Evolutionary conservation across 2,329 filamentous ascomycete genomes (phyloP), one percentile per base, ranked within the genome.

Genomic region (Colletotrichum liriopes): DNA sequence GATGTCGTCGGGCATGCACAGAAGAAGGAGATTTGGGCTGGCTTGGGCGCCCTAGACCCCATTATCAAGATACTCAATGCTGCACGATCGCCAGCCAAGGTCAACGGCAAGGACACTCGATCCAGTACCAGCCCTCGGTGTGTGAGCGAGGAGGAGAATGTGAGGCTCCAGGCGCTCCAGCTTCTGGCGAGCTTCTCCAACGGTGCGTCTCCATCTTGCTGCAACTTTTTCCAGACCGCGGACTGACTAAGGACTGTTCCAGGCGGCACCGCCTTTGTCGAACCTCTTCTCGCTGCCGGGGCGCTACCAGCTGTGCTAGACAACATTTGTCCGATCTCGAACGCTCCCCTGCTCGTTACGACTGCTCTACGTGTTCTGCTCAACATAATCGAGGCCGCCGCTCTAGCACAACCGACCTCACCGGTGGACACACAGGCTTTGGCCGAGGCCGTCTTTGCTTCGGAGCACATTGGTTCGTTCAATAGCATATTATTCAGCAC

Each of bases 1-100:
- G 93, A 96, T 74, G 89, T 97, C 59, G 91, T 98, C 72, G 96
- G 96, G 32, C 94, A 98, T 81, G 88, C 93, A 43, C 92, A 96
- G 81, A 92, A 92, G 81, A 99, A 99, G 83, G 93, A 96, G 82
- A 83, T 90, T 68, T 95, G 92, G 86, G 87, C 98, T 51, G 86
- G 86, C 70, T 84, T 90, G 66, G 95, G 95, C 23, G 86, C 94
- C 37, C 82, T 96, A 58, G 87, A 90, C 65, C 87, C 89, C 43
- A 84, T 87, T 67, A 86, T 86, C 78, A 83, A 79, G 76, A 86
- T 85, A 73, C 85, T 88, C 79, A 81, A 80, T 59, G 75, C 79
- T 18, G 78, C 77, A 62, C 78, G 77, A 32, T 77, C 82, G 6
- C 74, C 80, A 11, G 71, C 77, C 32, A 84, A 81, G 63, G 74